phyloP scores from a whole-genome alignment of 148 eudicot genomes.

The Vaccinium darrowii region DNA sequence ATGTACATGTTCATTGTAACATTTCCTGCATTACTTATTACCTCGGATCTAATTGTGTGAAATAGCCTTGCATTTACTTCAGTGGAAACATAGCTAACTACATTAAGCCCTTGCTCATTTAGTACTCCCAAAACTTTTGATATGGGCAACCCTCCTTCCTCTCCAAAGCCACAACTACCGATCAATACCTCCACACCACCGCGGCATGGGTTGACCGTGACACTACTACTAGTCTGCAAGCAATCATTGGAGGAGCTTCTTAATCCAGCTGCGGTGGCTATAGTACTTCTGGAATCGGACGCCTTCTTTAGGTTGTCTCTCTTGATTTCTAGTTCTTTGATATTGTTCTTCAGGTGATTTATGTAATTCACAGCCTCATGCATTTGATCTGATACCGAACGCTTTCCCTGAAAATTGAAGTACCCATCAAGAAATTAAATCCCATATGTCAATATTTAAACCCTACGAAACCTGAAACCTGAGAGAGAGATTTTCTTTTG shows the following conservation, averaged over 20 bases:
- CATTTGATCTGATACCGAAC: conserved; percentile 61
- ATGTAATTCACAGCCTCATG: conserved; percentile 56
- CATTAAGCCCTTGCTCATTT: conserved; percentile 31
- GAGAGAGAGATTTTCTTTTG: not conserved
- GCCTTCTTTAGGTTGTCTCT: conserved; percentile 38
- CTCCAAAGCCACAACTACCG: conserved; percentile 11
- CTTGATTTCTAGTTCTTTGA: conserved; percentile 33
- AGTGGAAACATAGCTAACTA: conserved; percentile 43
- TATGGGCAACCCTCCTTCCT: conserved; percentile 30
- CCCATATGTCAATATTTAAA: not conserved
- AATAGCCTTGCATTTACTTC: conserved; percentile 27
- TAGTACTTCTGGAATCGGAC: not conserved
- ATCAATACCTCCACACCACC: conserved; percentile 30
- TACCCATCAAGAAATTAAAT: not conserved
- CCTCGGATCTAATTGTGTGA: conserved; percentile 48
- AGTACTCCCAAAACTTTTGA: conserved; percentile 39
- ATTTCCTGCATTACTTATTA: conserved; percentile 11
- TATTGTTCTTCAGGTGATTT: conserved; percentile 41
- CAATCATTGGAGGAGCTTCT: not conserved
- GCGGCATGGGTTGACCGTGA: not conserved
- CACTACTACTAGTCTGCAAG: not conserved
- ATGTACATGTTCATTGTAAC: not conserved
- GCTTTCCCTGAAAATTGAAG: conserved; percentile 45
- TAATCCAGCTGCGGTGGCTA: not conserved
- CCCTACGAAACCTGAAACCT: not conserved